phyloP scores from a whole-genome alignment of 2,329 filamentous ascomycete genomes.

The Neoarthrinium moseri region DNA sequence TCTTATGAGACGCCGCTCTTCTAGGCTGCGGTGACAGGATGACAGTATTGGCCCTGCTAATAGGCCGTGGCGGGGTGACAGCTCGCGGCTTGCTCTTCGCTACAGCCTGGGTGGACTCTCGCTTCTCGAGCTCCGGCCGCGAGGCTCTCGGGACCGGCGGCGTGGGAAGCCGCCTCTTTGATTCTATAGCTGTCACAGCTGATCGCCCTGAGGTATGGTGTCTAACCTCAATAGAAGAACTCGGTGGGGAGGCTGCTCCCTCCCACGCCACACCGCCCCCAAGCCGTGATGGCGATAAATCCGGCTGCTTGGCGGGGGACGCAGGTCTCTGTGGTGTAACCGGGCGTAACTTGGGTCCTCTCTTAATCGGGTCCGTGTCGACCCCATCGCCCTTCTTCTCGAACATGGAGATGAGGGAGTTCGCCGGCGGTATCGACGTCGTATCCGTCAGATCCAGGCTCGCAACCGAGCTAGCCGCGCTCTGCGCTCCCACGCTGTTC shows the following conservation, averaged over 20 bases:
- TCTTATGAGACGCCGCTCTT: constrained; percentile 20
- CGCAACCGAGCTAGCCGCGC: constrained; percentile 25
- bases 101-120: constrained; percentile 4
- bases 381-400: constrained; percentile 44
- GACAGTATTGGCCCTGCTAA: constrained; percentile 17
- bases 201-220: constrained; percentile 5
- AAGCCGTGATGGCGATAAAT: constrained; percentile 20
- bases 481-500: constrained; percentile 28
- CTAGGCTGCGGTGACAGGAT: constrained; percentile 26
- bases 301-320: constrained; percentile 22
- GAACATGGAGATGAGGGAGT: constrained; percentile 66
- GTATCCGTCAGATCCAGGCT: constrained; percentile 47
- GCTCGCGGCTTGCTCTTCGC: constrained; percentile 19
- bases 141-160: constrained; percentile 20
- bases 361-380: constrained; percentile 25
- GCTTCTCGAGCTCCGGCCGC: constrained; percentile 12
- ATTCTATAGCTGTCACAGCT: neutral
- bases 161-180: constrained; percentile 20
- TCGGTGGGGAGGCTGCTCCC: constrained; percentile 16
- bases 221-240: constrained; percentile 1
- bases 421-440: constrained; percentile 59
- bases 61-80: constrained; percentile 19
- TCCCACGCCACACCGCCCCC: constrained; percentile 19
- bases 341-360: constrained; percentile 23
- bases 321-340: constrained; percentile 30